Evolutionary conservation across 139 green algal species (phyloP).

Genomic region (Closterium sp.): DNA sequence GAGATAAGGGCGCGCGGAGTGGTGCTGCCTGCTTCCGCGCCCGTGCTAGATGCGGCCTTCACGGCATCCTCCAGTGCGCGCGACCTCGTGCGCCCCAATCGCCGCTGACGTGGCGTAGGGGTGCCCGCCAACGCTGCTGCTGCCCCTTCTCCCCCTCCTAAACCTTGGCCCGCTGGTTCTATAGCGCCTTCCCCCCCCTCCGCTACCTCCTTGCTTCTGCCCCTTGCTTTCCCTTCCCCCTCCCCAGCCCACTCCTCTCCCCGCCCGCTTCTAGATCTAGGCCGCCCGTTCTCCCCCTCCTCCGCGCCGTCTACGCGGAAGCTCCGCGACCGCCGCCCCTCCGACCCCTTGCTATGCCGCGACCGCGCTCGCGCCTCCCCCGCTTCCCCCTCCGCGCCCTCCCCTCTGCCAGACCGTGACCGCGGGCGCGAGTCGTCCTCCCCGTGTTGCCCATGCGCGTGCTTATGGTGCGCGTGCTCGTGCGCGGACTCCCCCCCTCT

Average conservation of each 20-base stretch:
- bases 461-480: too few species aligned
- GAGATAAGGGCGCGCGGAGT: neutral
- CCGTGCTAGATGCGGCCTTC: neutral
- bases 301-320: neutral
- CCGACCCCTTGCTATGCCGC: neutral
- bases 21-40: neutral
- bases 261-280: neutral
- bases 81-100: neutral
- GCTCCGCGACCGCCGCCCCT: neutral
- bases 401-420: neutral
- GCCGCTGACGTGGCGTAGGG: neutral
- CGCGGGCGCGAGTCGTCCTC: neutral
- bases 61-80: neutral
- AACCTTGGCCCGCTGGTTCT: neutral
- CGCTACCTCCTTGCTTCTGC: neutral
- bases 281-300: neutral
- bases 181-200: neutral
- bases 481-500: neutral
- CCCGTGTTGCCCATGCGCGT: too few species aligned
- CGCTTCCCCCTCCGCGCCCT: neutral
- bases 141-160: neutral
- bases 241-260: neutral
- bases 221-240: neutral
- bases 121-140: too few species aligned
- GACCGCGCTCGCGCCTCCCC: neutral